Evolutionary conservation across 2,329 filamentous ascomycete species (phyloP), one percentile per base, ranked within the genome.

Genomic region (Pseudopyricularia cyperi): DNA sequence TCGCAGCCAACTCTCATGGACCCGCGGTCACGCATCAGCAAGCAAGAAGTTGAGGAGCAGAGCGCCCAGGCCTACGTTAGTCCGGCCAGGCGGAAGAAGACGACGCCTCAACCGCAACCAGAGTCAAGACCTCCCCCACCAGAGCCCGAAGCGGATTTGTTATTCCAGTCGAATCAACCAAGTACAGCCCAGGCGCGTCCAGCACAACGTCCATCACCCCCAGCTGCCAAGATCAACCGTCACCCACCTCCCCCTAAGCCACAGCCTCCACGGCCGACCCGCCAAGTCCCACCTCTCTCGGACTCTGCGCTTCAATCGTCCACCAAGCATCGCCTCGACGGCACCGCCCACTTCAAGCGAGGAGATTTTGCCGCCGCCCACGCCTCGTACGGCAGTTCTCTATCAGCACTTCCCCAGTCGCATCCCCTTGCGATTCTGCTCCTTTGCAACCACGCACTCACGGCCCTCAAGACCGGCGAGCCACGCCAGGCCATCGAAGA

Each of bases 301-400:
- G 69, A 82, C 1, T 76, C 81, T 7, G 82, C 83, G 1, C 73
- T 96, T 17, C 78, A 84, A 56, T 80, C 80, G 4, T 95, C 89
- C 9, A 84, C 85, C n/a, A 76, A 80, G 47, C 80, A 93, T 60
- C 85, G 93, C 14, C 75, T 84, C 48, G 82, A 83, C 56, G 93
- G 91, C 17, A 88, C 89, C 9, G 84, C 86, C 51, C 87, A 94
- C 57, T 97, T 95, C 71, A 97, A 96, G 68, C 82, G 88, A 34
- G 93, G 93, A 33, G 93, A 98, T 66, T 98, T 89, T 65, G 85
- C 87, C 17, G 78, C 86, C 9, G 93, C 93, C 0, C 89, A 96
- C 61, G 75, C 81, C 19, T 83, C 85, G 1, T 98, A 97, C 66
- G 82, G 86, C 0, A 77, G 79, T 30, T 89, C 93, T 1, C 72